Evolutionary conservation across 2,329 filamentous ascomycete genomes (phyloP).

Genomic region (Apiospora saccharicola): DNA sequence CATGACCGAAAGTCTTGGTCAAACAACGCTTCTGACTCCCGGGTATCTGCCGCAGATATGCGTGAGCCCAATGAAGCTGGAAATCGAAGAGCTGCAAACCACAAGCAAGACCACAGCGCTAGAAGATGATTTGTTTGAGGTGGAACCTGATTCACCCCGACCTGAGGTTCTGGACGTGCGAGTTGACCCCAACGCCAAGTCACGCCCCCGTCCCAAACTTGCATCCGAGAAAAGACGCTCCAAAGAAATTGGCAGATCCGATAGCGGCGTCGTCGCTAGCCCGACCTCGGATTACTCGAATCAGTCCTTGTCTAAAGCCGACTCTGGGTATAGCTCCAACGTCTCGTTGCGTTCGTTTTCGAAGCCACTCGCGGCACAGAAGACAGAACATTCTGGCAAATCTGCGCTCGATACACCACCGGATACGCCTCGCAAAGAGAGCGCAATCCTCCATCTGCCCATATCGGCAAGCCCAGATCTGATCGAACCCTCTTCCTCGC

Average conservation of each 20-base stretch:
- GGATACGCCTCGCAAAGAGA: constrained; percentile 6
- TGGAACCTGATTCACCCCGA: constrained; percentile 41
- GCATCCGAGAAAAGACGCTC: constrained; percentile 32
- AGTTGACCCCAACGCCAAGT: constrained; percentile 53
- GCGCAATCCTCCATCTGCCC: background rate
- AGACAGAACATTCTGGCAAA: constrained; percentile 25
- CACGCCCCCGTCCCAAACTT: constrained; percentile 36
- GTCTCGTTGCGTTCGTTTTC: constrained; percentile 62
- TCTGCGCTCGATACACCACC: constrained; percentile 4
- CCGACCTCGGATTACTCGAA: constrained; percentile 51
- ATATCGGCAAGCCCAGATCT: background rate
- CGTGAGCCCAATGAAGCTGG: constrained; percentile 6
- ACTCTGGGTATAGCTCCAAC: constrained; percentile 69
- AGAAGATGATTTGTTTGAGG: constrained; percentile 58
- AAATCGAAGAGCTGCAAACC: constrained; percentile 42
- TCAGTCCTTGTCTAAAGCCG: constrained; percentile 61
- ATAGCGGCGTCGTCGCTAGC: constrained; percentile 59
- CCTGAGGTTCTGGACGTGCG: constrained; percentile 39
- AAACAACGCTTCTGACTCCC: background rate
- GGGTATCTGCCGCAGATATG: constrained; percentile 4
- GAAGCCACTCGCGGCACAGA: constrained; percentile 31
- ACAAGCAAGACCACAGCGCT: constrained; percentile 57
- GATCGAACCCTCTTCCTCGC: background rate
- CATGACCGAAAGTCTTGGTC: background rate
- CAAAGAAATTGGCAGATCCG: constrained; percentile 46